Base-by-base conservation (phyloP, 140 eudicot genomes). In the Anethum foeniculum region DNA sequence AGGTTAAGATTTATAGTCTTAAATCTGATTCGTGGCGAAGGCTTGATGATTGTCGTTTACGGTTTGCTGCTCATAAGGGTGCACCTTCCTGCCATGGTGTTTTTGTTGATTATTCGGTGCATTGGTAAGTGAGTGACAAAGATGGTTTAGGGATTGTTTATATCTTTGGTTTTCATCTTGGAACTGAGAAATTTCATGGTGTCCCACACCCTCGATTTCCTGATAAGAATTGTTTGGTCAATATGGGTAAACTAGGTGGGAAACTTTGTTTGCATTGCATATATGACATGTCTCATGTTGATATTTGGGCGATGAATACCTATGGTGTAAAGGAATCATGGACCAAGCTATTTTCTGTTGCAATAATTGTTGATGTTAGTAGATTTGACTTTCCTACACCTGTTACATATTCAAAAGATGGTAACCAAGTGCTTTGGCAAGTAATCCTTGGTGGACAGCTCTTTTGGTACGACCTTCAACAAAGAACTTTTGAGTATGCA, bases 1-100 rank as follows among this genome's bases (percentile, higher is more conserved):
- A 75, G 3, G 75, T 81, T 32, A 72, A 10, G 68, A 28, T 87
- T 71, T 84, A 75, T 43, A 39, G 86, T 28, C 58, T 84, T 25
- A 87, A 60, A 60, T 21, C 30, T 4, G 13, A 60, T 60, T 60
- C 30, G 13, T 60, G 68, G 68, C 68, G 30, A 11, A 60, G 32
- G 77, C 27, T 81, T 79, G 47, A 82, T 28, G 15, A 28, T 32
- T 65, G 30, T 32, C 72, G 19, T 65, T 65, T n/a, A 3, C 34
- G 38, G 2, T 12, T 65, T 2, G 30, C 6, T 28, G 1, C 15
- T 49, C 56, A 2, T 65, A 5, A 65, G 3, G 5, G 3, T 0
- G 3, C 36, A 0, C 19, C 21, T 49, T 14, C 56, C 3, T 15
- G 4, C 39, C 0, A 28, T 6, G 3, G 39, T 28, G 36, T 65